Percentiles rank a stretch among this genome's conserved stretches.
Conservation (phyloP, 2,329 filamentous ascomycete genomes). For the Cryphonectria naterciae region DNA sequence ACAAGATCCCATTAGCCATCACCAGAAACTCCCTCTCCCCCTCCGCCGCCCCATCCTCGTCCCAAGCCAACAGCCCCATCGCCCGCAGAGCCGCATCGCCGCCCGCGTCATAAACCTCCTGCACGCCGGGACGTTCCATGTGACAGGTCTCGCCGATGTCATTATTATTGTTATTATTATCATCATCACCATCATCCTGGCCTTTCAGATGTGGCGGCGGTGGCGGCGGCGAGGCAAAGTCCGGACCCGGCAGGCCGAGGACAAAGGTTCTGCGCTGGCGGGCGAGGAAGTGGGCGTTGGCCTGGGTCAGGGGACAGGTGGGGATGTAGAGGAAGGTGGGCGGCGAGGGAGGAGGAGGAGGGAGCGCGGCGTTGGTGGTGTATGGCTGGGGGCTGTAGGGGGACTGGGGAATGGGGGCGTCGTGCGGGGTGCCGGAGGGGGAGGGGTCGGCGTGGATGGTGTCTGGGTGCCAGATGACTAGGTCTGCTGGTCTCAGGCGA, state of each 20-base stretch:
- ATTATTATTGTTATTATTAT: no score
- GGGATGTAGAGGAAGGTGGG: constrained; percentile 45
- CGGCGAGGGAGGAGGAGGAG: not conserved
- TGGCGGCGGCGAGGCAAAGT: constrained; percentile 37
- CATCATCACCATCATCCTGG: constrained; percentile 14
- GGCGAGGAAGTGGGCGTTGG: constrained; percentile 47
- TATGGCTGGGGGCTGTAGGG: not conserved
- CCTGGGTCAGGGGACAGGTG: constrained; percentile 47
- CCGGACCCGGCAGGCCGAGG: constrained; percentile 45
- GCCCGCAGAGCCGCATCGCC: constrained; percentile 45
- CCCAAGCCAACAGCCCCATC: constrained; percentile 48
- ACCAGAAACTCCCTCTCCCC: constrained; percentile 41
- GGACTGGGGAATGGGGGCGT: constrained; percentile 26
- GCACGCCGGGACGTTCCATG: constrained; percentile 41
- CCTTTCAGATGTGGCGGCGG: not conserved
- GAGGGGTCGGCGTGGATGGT: constrained; percentile 62
- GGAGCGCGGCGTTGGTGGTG: not conserved
- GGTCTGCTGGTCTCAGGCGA: constrained; percentile 72
- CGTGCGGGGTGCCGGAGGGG: constrained; percentile 35
- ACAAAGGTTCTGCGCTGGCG: constrained; percentile 48
- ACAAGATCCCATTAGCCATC: constrained; percentile 46
- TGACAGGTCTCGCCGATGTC: constrained; percentile 41
- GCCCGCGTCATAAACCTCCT: constrained; percentile 45
- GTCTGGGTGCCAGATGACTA: constrained; percentile 76
- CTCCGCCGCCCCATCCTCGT: constrained; percentile 42